phyloP scores from a whole-genome alignment of 306 rosid genomes.

The Sicyos baderoa region DNA sequence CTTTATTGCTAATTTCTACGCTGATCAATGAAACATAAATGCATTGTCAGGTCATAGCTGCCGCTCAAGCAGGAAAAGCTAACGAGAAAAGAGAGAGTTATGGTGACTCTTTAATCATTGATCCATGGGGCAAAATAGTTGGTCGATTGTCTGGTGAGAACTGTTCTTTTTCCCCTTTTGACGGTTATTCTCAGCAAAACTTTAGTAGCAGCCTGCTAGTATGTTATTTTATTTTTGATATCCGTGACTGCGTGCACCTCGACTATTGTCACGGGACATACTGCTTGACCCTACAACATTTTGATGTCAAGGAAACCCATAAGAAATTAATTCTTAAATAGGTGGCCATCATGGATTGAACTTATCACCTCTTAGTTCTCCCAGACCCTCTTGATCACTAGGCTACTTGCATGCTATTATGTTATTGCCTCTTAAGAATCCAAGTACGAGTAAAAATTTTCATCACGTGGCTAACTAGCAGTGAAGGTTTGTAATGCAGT shows the following conservation, averaged over 20 bases:
- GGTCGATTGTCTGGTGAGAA: conserved; percentile 69
- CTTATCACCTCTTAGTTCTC: too few species aligned
- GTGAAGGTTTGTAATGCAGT: not conserved
- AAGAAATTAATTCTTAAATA: too few species aligned
- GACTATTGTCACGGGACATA: too few species aligned
- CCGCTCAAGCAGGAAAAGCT: conserved; percentile 85
- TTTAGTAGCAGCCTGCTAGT: not conserved
- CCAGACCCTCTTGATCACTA: too few species aligned
- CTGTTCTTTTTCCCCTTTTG: conserved; percentile 2
- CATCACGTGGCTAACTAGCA: not conserved
- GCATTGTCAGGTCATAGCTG: conserved; percentile 72
- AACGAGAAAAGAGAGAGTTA: conserved; percentile 79
- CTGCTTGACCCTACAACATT: too few species aligned
- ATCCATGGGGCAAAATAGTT: conserved; percentile 88
- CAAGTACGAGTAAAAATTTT: not conserved
- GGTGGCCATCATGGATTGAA: too few species aligned
- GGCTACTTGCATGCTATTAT: not conserved
- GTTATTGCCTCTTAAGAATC: not conserved
- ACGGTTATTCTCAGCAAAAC: not conserved
- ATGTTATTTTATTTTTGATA: not conserved
- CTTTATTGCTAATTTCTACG: conserved; percentile 15
- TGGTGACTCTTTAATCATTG: conserved; percentile 78
- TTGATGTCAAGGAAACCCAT: too few species aligned
- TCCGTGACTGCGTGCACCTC: too few species aligned
- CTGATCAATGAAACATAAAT: conserved; percentile 24